Conservation (phyloP, 768 basidiomycete genomes). For the Phlegmacium glaucopus region DNA sequence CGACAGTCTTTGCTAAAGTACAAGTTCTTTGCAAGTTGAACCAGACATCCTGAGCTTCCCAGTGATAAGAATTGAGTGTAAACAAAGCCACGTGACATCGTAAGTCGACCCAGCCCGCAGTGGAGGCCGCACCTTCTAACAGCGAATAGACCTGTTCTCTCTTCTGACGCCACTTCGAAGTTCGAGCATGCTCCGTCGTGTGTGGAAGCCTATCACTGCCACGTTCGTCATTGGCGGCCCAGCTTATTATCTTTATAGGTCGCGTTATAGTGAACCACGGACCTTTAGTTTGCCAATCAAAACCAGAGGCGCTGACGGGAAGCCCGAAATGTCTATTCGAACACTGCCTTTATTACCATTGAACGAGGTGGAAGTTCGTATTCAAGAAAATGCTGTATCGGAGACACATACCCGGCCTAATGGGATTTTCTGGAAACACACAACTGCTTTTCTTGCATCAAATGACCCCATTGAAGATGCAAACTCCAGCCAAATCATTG, state of each 20-base stretch:
- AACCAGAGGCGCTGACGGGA: conserved; percentile 56
- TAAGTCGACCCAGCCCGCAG: too few species aligned
- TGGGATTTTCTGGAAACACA: conserved; percentile 68
- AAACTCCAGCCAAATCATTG: conserved; percentile 64
- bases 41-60: not conserved
- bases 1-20: not conserved
- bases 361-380: conserved; percentile 50
- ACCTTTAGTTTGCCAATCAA: conserved; percentile 61
- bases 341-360: conserved; percentile 56
- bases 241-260: conserved; percentile 54
- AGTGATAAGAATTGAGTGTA: too few species aligned
- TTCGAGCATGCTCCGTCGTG: conserved; percentile 55
- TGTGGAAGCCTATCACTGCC: conserved; percentile 67
- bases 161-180: not conserved
- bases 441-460: conserved; percentile 75
- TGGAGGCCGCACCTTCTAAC: too few species aligned
- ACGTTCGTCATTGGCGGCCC: conserved; percentile 54
- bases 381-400: conserved; percentile 50
- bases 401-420: conserved; percentile 45
- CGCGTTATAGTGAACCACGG: conserved; percentile 36
- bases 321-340: conserved; percentile 48
- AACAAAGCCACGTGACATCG: too few species aligned
- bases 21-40: not conserved
- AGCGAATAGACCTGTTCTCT: not conserved
- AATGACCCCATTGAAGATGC: conserved; percentile 95